Base-by-base conservation (phyloP, 1,139 yeast species). In the Candida freyschussii region DNA sequence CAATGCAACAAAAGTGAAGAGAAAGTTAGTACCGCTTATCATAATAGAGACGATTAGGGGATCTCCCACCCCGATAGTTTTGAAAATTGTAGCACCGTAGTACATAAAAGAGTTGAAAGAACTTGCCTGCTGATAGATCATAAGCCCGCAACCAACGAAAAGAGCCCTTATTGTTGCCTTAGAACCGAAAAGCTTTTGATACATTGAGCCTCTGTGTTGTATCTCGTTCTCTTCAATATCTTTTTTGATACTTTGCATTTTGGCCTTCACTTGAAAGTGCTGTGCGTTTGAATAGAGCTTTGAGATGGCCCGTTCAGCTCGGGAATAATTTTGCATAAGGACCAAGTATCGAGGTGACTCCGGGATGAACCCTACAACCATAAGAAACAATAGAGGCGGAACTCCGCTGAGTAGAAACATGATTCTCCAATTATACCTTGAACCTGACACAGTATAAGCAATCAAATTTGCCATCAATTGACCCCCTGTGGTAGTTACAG, bases 21-120 rank as follows among this genome's bases (percentile, higher is more conserved):
- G 62, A 49, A 78, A 78, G 56, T 80, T 80, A 8, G 85, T 73
- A 14, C 76, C 72, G 15, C 87, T 80, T 21, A 80, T 68, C 24
- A 75, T 64, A 40, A 79, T 71, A 13, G 85, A 76, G 4, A 79
- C 82, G 3, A 76, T 67, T 21, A 82, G 65, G 5, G 87, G 75
- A 50, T 78, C 70, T 20, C 69, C 43, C 48, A 76, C 71, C 1
- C 84, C 83, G 26, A 75, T 63, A 10, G 72, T 63, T 40, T 70
- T 67, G 53, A 80, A 79, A 26, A 80, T 72, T 3, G 83, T 71
- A 8, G 85, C 74, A 32, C 84, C 74, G 49, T 78, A 80, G 55
- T 79, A 80, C 84, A 80, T 78, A 52, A 79, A 74, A 5, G 86
- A 78, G 57, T 80, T 79, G 57, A 79, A 78, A 8, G 89, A 86